Evolutionary conservation across 345 rosid species (phyloP).

Genomic region (thale cress (Arabidopsis thaliana)): DNA sequence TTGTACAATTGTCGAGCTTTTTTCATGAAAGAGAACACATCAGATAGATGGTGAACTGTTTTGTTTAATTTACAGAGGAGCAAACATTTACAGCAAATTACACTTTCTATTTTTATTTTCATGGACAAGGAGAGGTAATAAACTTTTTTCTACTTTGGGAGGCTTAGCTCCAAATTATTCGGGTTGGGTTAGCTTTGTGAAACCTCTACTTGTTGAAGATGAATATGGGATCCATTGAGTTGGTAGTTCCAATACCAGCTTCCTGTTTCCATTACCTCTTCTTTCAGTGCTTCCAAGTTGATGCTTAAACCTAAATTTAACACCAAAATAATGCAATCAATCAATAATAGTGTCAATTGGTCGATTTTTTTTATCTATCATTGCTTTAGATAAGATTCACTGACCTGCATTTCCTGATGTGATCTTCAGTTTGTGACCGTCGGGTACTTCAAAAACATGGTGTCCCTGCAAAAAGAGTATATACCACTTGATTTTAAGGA

Average conservation of each 20-base stretch:
- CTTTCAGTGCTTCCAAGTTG: constrained; percentile 58
- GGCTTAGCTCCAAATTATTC: constrained; percentile 15
- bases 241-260: constrained; percentile 93
- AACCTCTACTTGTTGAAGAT: constrained; percentile 40
- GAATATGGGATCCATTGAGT: constrained; percentile 48
- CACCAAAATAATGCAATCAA: constrained; percentile 13
- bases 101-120: constrained; percentile 30
- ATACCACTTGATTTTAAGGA: background rate
- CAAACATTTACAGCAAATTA: constrained; percentile 22
- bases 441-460: constrained; percentile 87
- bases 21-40: constrained; percentile 11
- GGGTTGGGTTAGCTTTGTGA: constrained; percentile 34
- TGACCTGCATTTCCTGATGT: constrained; percentile 68
- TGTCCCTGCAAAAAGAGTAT: constrained; percentile 60
- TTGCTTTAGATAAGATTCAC: background rate
- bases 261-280: constrained; percentile 62
- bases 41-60: constrained; percentile 23
- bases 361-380: background rate
- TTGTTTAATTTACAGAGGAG: constrained; percentile 34
- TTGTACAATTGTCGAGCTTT: background rate
- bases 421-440: constrained; percentile 73
- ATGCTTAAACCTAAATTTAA: constrained; percentile 55
- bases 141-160: constrained; percentile 15
- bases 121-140: constrained; percentile 20
- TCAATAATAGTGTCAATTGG: background rate